These are phyloP conservation scores for Zanthoxylum bungeanum DNA, from an alignment of 345 rosid species.

Conservation along the genomic window DNA sequence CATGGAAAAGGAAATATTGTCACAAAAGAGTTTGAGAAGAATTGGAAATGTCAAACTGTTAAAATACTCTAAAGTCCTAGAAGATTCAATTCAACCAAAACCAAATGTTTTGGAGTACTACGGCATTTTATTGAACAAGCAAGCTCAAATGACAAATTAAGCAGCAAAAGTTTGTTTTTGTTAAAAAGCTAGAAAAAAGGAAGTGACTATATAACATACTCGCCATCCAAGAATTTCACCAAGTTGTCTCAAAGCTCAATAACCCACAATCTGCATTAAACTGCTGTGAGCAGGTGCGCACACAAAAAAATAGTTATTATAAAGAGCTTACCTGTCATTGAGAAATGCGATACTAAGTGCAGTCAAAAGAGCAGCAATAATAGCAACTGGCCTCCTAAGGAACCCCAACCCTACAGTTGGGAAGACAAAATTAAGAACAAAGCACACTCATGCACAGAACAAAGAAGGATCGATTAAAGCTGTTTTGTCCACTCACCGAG, in stretches of 20 bases:
- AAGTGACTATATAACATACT: background rate
- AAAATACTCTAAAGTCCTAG: background rate
- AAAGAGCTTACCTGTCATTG: slow-evolving; percentile 70
- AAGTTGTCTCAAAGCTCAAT: background rate
- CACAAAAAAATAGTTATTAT: background rate
- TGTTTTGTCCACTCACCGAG: slow-evolving; percentile 52
- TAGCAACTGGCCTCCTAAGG: slow-evolving; percentile 78
- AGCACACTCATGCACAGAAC: background rate
- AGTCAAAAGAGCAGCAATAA: slow-evolving; percentile 70
- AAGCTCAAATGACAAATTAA: background rate
- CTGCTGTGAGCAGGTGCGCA: background rate
- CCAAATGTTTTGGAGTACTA: background rate
- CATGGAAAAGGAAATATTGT: background rate
- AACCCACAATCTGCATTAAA: background rate
- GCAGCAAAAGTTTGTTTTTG: background rate
- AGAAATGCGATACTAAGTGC: slow-evolving; percentile 71
- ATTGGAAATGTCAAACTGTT: background rate
- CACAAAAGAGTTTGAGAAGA: background rate
- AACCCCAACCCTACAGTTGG: slow-evolving; percentile 65
- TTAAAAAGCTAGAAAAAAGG: background rate
- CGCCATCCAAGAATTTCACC: background rate
- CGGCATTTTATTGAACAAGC: background rate
- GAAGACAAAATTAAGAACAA: background rate
- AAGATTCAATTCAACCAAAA: background rate
- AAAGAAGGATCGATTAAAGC: slow-evolving; percentile 4